Base-by-base conservation (phyloP, 23 red algal species). In the Gracilaria gracilis region DNA sequence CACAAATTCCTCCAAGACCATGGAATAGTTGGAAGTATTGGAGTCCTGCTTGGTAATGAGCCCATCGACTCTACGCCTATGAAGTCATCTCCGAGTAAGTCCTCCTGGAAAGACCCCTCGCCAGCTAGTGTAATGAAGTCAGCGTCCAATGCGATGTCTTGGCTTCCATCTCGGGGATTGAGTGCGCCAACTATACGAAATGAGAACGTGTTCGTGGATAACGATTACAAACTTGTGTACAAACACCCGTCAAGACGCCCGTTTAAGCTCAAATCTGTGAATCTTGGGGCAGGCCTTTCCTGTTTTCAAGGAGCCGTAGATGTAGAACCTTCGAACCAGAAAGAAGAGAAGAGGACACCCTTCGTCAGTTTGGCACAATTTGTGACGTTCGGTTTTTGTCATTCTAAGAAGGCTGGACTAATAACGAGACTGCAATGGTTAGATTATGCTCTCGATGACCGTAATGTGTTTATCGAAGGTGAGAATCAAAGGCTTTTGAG, bases 401-500 rank as follows among this genome's bases (percentile, higher is more conserved):
- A 67, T 11, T 67, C 62, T 31, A 3, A 3, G 4, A 1, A 33
- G 16, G 33, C 27, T 32, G 62, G 62, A 15, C 4, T 67, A 0
- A 31, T 67, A 67, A 67, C 27, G 33, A 29, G 62, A 67, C 13
- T 67, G 16, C 5, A 19, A 24, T 67, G 62, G 62, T 67, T 67
- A 29, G 33, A 33, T 1, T 9, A 67, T 15, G 62, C 62, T 33
- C 9, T 67, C 9, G 28, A 67, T 14, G 17, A 29, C 14, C 11
- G 9, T 9, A 3, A 15, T 9, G 4, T 67, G 62, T 67, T 67
- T 31, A 9, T 2, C 2, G 0, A 21, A 13, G 62, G 62, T 2
- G n/a, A 67, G 33, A 67, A 67, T 36, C 62, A 67, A 31, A 35
- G 33, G 11, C 33, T 31, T 64, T 64, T 67, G 62, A 67, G 62